Percentiles rank a stretch among this genome's conserved stretches.
Evolutionary conservation across 306 rosid genomes (phyloP).

Genomic region (Lupinus albus): DNA sequence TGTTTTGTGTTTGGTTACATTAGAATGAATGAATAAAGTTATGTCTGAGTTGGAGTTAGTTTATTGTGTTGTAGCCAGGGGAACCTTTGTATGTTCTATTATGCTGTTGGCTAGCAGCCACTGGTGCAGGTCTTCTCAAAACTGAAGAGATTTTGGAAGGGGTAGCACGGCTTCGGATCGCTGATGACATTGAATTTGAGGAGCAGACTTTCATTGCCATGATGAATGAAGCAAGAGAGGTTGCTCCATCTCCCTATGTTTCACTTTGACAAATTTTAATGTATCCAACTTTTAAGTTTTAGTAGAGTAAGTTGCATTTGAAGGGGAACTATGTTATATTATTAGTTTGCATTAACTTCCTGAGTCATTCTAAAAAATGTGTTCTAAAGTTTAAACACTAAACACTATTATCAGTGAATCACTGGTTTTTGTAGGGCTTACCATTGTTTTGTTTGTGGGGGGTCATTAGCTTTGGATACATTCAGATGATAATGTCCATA

Average conservation of each 20-base stretch:
- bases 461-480: no score
- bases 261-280: neutral
- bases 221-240: slow-evolving; percentile 90
- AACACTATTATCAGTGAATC: neutral
- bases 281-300: neutral
- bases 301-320: slow-evolving; percentile 30
- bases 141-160: slow-evolving; percentile 95
- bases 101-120: slow-evolving; percentile 88
- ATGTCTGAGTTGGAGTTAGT: slow-evolving; percentile 34
- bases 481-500: no score
- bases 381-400: neutral
- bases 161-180: slow-evolving; percentile 74
- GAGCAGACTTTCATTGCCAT: slow-evolving; percentile 80
- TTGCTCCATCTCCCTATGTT: slow-evolving; percentile 43
- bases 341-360: neutral
- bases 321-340: slow-evolving; percentile 31
- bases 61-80: slow-evolving; percentile 65
- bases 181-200: slow-evolving; percentile 84
- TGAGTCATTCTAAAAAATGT: slow-evolving; percentile 2
- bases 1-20: no score
- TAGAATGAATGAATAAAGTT: slow-evolving; percentile 13
- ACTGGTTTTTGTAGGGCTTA: neutral
- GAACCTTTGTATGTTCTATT: slow-evolving; percentile 85
- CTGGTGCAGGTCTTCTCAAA: slow-evolving; percentile 93
- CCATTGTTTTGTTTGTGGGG: neutral